phyloP scores from a whole-genome alignment of 129 eudicot genomes.

The Saussurea involucrata region DNA sequence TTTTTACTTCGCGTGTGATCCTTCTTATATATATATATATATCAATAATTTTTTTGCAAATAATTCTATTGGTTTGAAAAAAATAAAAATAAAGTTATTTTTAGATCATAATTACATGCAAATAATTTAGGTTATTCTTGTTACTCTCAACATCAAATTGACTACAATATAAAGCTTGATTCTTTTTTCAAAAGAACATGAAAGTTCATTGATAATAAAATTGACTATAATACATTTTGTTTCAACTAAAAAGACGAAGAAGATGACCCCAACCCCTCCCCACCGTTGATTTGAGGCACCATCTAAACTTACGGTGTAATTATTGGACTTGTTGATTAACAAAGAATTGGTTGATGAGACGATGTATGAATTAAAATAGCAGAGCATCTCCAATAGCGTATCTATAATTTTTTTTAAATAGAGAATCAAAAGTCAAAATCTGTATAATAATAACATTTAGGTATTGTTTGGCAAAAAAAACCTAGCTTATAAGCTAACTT shows the following conservation, averaged over 20 bases:
- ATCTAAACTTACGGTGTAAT: background rate
- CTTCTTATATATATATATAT: too few relatives aligned
- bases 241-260: background rate
- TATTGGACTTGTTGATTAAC: too few relatives aligned
- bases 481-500: too few relatives aligned
- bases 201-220: background rate
- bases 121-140: background rate
- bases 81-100: background rate
- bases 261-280: background rate
- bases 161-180: background rate
- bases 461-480: too few relatives aligned
- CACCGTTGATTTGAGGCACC: background rate
- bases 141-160: background rate
- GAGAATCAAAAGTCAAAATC: too few relatives aligned
- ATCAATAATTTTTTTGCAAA: too few relatives aligned
- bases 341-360: background rate
- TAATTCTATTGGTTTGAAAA: too few relatives aligned
- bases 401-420: too few relatives aligned
- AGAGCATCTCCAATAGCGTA: too few relatives aligned
- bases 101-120: background rate
- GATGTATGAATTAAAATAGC: background rate
- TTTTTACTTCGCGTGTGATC: too few relatives aligned
- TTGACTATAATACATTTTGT: background rate
- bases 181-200: background rate
- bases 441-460: too few relatives aligned